phyloP scores from a whole-genome alignment of 345 rosid species.

The Hypericum androsaemum region DNA sequence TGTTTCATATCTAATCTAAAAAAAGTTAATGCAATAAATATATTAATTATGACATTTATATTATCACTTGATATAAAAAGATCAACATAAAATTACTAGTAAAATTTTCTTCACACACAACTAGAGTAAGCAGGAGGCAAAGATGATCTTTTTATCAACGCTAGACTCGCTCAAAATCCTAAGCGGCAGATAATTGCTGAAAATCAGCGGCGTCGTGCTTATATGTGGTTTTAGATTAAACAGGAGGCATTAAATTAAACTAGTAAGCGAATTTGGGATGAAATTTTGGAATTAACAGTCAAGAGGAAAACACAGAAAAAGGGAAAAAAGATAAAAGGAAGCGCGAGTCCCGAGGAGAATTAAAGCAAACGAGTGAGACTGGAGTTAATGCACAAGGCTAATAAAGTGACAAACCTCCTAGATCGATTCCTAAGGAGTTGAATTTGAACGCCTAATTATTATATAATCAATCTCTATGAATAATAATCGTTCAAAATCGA shows the following conservation, averaged over 20 bases:
- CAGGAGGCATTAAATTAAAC: constrained; percentile 1
- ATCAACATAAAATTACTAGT: too few species aligned
- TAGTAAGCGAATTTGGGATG: not conserved
- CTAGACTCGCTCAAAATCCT: constrained; percentile 18
- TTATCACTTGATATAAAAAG: too few species aligned
- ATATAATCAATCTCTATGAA: too few species aligned
- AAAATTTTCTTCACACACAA: too few species aligned
- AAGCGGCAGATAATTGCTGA: constrained; percentile 14
- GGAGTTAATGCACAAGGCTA: constrained; percentile 26
- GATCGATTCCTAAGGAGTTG: constrained; percentile 40
- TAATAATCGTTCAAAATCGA: too few species aligned
- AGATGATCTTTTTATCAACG: not conserved
- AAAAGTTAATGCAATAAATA: too few species aligned
- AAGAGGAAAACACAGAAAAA: constrained; percentile 5
- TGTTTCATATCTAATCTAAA: too few species aligned
- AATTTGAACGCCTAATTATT: constrained; percentile 18
- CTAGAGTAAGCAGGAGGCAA: not conserved
- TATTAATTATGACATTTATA: too few species aligned
- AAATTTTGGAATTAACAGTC: not conserved
- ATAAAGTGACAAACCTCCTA: constrained; percentile 38
- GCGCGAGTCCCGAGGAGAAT: constrained; percentile 1
- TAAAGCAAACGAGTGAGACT: constrained; percentile 34
- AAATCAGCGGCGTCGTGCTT: constrained; percentile 36
- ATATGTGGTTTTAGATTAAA: constrained; percentile 15
- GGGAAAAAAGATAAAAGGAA: not conserved